Conservation (phyloP, 106 monocot genomes). For the Apostasia ramifera region DNA sequence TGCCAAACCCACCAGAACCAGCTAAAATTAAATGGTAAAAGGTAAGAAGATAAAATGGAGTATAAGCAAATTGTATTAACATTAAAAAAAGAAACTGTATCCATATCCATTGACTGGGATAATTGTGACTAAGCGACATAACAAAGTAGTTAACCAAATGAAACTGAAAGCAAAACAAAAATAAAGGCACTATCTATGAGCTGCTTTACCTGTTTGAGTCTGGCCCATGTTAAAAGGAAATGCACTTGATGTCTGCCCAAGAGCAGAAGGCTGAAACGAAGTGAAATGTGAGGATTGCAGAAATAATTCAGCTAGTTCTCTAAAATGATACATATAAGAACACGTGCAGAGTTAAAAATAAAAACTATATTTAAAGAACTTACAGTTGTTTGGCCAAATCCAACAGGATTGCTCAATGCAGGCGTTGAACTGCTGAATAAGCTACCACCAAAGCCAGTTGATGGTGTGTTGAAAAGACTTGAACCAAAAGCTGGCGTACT, state of each 20-base stretch:
- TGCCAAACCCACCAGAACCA: conserved; percentile 48
- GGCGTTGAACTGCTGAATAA: conserved; percentile 69
- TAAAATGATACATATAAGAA: not conserved
- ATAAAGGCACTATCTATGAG: not conserved
- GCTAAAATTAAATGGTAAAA: conserved; percentile 19
- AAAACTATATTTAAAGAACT: conserved; percentile 15
- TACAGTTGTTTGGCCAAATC: conserved; percentile 71
- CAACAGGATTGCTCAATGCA: conserved; percentile 31
- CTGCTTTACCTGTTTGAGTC: conserved; percentile 47
- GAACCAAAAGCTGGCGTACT: conserved; percentile 45
- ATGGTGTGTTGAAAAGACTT: conserved; percentile 49
- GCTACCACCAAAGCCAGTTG: conserved; percentile 79
- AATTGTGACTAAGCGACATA: not conserved
- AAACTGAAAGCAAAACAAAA: not conserved
- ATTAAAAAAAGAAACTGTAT: not conserved
- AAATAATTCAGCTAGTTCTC: not conserved
- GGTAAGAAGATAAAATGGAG: conserved; percentile 3
- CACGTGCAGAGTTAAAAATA: not conserved
- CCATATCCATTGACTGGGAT: no score
- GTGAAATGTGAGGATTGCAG: conserved; percentile 44
- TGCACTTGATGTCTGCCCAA: conserved; percentile 28
- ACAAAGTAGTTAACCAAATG: not conserved
- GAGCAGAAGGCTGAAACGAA: conserved; percentile 40
- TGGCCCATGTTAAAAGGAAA: conserved; percentile 84
- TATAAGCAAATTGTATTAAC: not conserved